Conservation (phyloP, 2,329 filamentous ascomycete species). For the Pestalotiopsis sp. region DNA sequence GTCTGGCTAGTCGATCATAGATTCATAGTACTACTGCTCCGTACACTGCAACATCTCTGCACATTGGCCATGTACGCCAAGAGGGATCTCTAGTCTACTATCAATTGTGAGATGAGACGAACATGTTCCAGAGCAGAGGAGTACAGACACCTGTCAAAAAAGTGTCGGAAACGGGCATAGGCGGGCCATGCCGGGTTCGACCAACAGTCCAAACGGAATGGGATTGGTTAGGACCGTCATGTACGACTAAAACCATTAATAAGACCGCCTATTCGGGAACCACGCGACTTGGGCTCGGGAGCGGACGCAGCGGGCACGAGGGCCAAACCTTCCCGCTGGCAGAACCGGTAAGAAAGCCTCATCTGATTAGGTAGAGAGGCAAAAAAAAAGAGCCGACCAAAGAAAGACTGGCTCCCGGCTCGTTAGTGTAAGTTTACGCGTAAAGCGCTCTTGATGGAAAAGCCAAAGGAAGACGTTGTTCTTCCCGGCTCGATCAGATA, state of each 20-base stretch:
- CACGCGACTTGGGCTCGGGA: background rate
- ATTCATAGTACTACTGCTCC: no score
- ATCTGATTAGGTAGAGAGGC: background rate
- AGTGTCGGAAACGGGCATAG: background rate
- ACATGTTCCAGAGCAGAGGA: background rate
- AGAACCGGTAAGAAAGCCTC: background rate
- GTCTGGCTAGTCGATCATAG: no score
- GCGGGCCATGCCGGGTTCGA: background rate
- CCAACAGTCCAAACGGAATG: background rate
- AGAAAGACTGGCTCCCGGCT: background rate
- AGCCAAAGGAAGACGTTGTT: background rate
- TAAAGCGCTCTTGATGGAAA: background rate
- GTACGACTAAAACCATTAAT: background rate
- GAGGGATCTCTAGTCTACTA: background rate
- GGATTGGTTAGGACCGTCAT: background rate
- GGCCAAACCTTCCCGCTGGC: background rate
- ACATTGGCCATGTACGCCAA: no score
- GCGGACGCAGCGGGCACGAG: background rate
- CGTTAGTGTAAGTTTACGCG: background rate
- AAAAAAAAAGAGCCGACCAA: background rate
- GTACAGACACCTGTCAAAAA: background rate
- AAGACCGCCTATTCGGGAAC: background rate
- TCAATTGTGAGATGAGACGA: background rate
- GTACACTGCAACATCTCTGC: no score
- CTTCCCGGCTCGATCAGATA: background rate